Percentiles rank a stretch among this genome's conserved stretches.
Conservation (phyloP, 345 rosid genomes). For the Corchorus capsularis region DNA sequence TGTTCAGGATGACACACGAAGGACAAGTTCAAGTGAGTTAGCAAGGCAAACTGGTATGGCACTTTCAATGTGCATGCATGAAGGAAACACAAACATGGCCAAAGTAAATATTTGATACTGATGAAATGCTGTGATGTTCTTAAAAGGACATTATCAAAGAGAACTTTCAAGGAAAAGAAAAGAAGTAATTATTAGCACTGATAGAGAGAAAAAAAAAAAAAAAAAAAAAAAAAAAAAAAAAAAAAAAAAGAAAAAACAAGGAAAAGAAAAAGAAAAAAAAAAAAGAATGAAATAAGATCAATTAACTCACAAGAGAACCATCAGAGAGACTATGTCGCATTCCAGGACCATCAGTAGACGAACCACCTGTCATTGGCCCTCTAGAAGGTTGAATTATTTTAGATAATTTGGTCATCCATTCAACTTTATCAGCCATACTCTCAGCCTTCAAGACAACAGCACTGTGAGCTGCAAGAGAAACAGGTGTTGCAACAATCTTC, state of each 20-base stretch:
- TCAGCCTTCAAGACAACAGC: slow-evolving; percentile 88
- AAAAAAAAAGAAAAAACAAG: not conserved
- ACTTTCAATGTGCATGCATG: not conserved
- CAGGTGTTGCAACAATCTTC: not conserved
- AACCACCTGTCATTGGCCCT: slow-evolving; percentile 53
- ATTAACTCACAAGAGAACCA: slow-evolving; percentile 85
- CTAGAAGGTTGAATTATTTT: slow-evolving; percentile 68
- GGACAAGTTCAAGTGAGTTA: not conserved
- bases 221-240: not conserved
- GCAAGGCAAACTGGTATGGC: not conserved
- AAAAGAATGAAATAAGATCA: not conserved
- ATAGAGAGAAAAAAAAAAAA: not conserved
- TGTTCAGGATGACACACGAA: too few species aligned
- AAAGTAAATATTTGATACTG: not conserved
- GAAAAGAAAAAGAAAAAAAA: not conserved
- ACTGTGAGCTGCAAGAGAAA: slow-evolving; percentile 67
- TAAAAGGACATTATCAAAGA: not conserved
- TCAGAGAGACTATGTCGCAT: slow-evolving; percentile 92
- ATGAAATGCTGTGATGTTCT: not conserved
- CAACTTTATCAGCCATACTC: slow-evolving; percentile 76
- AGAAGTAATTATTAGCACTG: not conserved
- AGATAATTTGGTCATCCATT: slow-evolving; percentile 79
- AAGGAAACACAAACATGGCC: not conserved
- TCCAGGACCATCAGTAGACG: slow-evolving; percentile 41
- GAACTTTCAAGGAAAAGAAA: slow-evolving; percentile 8